Evolutionary conservation across 2,329 filamentous ascomycete species (phyloP).

Genomic region (Alternaria sp.): DNA sequence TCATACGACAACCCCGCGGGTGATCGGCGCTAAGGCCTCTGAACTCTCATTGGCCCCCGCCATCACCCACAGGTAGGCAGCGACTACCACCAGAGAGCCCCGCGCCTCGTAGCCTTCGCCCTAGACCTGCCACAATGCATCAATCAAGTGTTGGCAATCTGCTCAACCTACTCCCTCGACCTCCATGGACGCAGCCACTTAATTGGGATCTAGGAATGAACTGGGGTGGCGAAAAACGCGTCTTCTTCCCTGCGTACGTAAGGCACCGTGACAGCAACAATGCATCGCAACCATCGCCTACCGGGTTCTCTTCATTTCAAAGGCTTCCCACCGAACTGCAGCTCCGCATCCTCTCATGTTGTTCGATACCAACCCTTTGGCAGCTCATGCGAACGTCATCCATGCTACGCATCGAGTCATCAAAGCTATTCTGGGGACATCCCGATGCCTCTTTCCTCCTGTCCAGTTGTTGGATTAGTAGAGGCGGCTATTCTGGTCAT

Average conservation of each 20-base stretch:
- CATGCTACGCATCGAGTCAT: conserved; percentile 20
- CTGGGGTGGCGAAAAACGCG: background rate
- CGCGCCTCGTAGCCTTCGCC: background rate
- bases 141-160: background rate
- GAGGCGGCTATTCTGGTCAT: conserved; percentile 15
- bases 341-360: conserved; percentile 16
- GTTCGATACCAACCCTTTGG: conserved; percentile 18
- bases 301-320: conserved; percentile 4
- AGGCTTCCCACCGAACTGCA: conserved; percentile 20
- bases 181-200: background rate
- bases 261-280: background rate
- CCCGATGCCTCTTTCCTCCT: conserved; percentile 14
- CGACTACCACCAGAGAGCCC: no score
- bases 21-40: background rate
- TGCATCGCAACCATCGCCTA: background rate
- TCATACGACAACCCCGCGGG: background rate
- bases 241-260: background rate
- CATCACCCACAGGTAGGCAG: background rate
- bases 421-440: conserved; percentile 24
- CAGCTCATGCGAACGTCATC: conserved; percentile 21
- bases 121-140: background rate
- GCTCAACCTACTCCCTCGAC: background rate
- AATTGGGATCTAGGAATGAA: background rate
- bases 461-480: conserved; percentile 9
- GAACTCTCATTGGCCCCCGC: background rate